A percentile compares a stretch with the other conserved stretches of the same genome.
Conservation (phyloP, 2,329 filamentous ascomycete species). For the Pseudogymnoascus sp. region DNA sequence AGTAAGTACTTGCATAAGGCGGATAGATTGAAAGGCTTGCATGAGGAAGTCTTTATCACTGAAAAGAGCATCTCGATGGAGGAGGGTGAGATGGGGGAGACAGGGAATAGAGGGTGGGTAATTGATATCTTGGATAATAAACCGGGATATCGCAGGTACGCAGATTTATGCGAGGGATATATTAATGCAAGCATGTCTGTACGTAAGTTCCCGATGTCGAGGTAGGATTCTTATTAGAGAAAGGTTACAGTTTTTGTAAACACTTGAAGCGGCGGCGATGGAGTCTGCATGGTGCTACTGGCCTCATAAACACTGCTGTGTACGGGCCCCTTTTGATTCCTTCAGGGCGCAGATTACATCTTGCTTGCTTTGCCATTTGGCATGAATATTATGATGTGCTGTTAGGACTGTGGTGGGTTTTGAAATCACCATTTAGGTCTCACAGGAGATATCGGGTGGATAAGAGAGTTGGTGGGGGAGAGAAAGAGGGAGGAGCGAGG, state of each 20-base stretch:
- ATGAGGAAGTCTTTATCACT: neutral
- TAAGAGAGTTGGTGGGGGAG: too few species aligned
- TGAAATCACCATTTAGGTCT: too few species aligned
- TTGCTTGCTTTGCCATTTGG: neutral
- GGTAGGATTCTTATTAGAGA: neutral
- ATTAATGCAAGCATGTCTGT: neutral
- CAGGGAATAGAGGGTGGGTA: conserved; percentile 9
- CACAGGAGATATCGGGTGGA: too few species aligned
- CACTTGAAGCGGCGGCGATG: neutral
- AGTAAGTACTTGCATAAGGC: conserved; percentile 1
- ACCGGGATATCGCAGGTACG: neutral
- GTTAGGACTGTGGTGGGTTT: too few species aligned
- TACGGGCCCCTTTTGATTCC: neutral
- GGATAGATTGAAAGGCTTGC: conserved; percentile 6
- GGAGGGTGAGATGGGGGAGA: neutral
- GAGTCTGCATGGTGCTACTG: neutral
- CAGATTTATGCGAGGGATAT: neutral
- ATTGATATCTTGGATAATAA: conserved; percentile 10
- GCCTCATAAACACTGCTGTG: neutral
- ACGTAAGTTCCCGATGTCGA: neutral
- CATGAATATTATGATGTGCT: neutral
- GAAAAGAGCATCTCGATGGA: conserved; percentile 8
- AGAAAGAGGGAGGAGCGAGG: too few species aligned
- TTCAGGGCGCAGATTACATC: neutral
- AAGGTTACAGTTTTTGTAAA: neutral